A percentile compares a stretch with the other conserved stretches of the same genome.
phyloP scores from a whole-genome alignment of 305 asterid species.

The Rubia occidens region DNA sequence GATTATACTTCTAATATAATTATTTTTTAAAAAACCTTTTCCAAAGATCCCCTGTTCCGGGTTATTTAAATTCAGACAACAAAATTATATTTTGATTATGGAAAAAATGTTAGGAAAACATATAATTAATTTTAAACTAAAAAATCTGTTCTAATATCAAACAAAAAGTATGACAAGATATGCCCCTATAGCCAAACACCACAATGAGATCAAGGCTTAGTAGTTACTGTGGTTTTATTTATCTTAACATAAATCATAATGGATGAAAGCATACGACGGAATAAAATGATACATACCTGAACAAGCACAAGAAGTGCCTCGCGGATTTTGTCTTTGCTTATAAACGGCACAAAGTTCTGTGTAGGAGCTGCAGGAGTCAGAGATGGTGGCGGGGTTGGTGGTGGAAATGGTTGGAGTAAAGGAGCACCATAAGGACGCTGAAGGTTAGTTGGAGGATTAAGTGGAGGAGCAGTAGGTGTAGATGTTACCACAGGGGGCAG shows the following conservation, averaged over 20 bases:
- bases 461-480: slow-evolving; percentile 51
- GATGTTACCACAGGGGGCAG: slow-evolving; percentile 46
- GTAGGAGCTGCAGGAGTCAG: slow-evolving; percentile 50
- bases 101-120: background rate
- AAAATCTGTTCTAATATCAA: background rate
- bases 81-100: background rate
- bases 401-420: slow-evolving; percentile 73
- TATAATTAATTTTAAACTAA: background rate
- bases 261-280: background rate
- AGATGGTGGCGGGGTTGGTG: slow-evolving; percentile 70
- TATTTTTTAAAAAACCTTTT: background rate
- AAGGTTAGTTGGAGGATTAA: slow-evolving; percentile 38
- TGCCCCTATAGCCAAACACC: background rate
- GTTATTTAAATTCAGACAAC: background rate
- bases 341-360: slow-evolving; percentile 33
- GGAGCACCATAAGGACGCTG: slow-evolving; percentile 65
- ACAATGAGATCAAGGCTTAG: background rate
- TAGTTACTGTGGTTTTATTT: background rate
- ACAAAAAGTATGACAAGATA: background rate
- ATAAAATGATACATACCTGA: slow-evolving; percentile 39
- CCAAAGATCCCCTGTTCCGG: background rate
- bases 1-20: background rate
- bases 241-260: background rate
- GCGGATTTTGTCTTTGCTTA: slow-evolving; percentile 55
- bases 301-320: slow-evolving; percentile 61